Conservation (phyloP, 2,329 filamentous ascomycete species). For the Sporothrix mexicana region DNA sequence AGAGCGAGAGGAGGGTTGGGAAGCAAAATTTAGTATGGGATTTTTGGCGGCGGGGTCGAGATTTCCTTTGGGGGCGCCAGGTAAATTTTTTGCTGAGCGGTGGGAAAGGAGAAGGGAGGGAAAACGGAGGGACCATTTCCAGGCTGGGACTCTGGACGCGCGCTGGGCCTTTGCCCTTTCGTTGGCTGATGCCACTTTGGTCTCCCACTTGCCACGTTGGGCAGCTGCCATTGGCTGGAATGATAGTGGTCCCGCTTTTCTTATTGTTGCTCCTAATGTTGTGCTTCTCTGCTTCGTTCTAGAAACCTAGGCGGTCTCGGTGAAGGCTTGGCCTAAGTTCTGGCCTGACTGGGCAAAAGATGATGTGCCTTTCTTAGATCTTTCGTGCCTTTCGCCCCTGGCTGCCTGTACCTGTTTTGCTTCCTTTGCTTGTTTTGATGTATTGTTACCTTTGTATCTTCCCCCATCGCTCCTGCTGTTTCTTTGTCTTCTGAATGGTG, state of each 20-base stretch:
- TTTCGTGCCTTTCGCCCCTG: not conserved
- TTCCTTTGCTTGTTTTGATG: constrained; percentile 9
- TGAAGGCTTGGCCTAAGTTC: constrained; percentile 12
- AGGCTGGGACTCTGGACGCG: constrained; percentile 7
- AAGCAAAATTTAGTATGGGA: constrained; percentile 34
- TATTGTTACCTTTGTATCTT: not conserved
- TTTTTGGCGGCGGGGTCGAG: constrained; percentile 39
- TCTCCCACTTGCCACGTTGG: constrained; percentile 33
- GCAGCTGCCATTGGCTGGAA: constrained; percentile 30
- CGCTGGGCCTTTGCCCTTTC: not conserved
- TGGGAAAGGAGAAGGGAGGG: constrained; percentile 32
- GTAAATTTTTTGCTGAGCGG: constrained; percentile 40
- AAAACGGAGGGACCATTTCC: constrained; percentile 2
- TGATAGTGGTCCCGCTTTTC: constrained; percentile 27
- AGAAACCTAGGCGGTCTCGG: constrained; percentile 28
- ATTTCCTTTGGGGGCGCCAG: constrained; percentile 33
- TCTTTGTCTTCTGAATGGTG: not conserved
- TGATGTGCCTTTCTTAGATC: too few relatives aligned
- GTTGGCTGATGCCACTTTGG: constrained; percentile 35
- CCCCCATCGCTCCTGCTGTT: not conserved
- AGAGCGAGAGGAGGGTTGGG: constrained; percentile 32
- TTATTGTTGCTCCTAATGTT: constrained; percentile 15
- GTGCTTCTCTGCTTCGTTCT: constrained; percentile 29
- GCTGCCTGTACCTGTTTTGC: not conserved
- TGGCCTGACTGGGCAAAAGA: not conserved